These are phyloP conservation scores for Durusdinium trenchii DNA, from an alignment of 73 alveolate species.

Conservation along the genomic window DNA sequence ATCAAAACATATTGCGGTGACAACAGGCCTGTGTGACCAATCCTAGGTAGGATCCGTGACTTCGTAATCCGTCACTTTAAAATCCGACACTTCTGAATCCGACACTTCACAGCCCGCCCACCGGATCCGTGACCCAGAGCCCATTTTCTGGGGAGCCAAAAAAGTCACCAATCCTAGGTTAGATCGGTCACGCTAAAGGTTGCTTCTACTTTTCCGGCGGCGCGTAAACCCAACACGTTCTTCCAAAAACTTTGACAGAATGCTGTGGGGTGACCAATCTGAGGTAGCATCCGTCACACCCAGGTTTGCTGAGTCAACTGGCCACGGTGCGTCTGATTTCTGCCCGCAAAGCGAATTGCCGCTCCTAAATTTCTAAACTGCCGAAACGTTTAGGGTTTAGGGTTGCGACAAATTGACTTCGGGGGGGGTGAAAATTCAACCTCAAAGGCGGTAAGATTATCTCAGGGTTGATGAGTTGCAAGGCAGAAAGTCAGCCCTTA, in stretches of 20 bases:
- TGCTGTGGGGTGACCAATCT: neutral
- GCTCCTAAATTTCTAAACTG: constrained; percentile 1
- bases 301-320: neutral
- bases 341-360: constrained; percentile 18
- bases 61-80: no score
- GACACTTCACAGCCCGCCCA: neutral
- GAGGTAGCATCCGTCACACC: neutral
- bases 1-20: no score
- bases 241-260: neutral
- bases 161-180: neutral
- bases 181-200: neutral
- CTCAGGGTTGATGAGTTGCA: neutral
- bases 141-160: neutral
- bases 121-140: neutral
- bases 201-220: neutral
- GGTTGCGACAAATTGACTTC: neutral
- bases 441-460: neutral
- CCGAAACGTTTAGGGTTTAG: neutral
- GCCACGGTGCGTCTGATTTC: neutral
- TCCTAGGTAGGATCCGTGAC: no score
- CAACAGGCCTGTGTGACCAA: no score
- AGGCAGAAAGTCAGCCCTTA: neutral
- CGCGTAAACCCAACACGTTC: neutral
- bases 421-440: neutral
- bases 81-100: neutral